Evolutionary conservation across 768 basidiomycete genomes (phyloP).

Genomic region (Lentinula sp.): DNA sequence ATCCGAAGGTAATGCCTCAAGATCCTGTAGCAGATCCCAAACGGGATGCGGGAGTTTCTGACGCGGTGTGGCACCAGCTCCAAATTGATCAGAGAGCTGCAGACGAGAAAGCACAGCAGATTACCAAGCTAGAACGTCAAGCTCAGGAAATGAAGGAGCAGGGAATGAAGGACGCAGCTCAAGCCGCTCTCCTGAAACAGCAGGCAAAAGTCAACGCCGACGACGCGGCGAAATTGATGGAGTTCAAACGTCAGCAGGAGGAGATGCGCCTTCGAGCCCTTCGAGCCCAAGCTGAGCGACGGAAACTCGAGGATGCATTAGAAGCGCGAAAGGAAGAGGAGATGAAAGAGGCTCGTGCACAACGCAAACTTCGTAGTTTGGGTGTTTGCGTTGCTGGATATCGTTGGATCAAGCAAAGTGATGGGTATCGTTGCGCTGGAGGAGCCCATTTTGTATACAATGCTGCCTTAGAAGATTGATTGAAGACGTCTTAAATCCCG

Average conservation of each 20-base stretch:
- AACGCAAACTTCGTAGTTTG: constrained; percentile 34
- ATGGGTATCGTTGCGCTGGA: constrained; percentile 42
- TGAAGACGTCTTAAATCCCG: not conserved
- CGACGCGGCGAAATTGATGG: constrained; percentile 7
- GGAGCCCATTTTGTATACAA: constrained; percentile 34
- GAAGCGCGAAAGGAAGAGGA: constrained; percentile 14
- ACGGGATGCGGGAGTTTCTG: constrained; percentile 44
- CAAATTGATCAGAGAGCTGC: constrained; percentile 24
- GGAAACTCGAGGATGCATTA: constrained; percentile 15
- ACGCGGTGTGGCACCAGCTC: constrained; percentile 45
- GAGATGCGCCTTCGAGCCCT: constrained; percentile 14
- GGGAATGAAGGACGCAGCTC: constrained; percentile 8
- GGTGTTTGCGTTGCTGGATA: constrained; percentile 46
- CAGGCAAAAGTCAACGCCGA: constrained; percentile 9
- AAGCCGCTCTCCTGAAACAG: constrained; percentile 10
- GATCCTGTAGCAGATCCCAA: not conserved
- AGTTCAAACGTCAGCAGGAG: constrained; percentile 16
- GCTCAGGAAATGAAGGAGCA: constrained; percentile 2
- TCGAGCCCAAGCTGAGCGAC: constrained; percentile 15
- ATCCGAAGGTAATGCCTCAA: not conserved
- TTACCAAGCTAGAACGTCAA: constrained; percentile 13
- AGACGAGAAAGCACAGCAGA: constrained; percentile 14
- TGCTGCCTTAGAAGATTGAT: not conserved
- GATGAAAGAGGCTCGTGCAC: constrained; percentile 36
- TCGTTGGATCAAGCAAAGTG: constrained; percentile 32